These are phyloP conservation scores for Mortierella sp. DNA, from an alignment of 371 early-diverging fungal species.

Conservation along the genomic window DNA sequence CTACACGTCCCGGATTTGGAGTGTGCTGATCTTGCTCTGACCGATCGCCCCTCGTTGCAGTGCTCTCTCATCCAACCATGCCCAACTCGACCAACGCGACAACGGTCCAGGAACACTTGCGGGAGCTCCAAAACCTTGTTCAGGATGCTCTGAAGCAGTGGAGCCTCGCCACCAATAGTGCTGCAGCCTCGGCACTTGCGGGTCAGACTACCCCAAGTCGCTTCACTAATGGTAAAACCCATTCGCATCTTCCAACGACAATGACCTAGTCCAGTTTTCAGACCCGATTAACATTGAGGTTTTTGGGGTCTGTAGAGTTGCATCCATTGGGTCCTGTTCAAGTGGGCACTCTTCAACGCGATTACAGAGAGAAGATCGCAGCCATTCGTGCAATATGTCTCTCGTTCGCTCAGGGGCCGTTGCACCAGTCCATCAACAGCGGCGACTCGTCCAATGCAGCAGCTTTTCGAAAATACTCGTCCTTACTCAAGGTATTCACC, in stretches of 20 bases:
- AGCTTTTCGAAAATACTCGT: slow-evolving; percentile 66
- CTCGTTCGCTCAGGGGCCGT: slow-evolving; percentile 67
- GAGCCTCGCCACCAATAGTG: slow-evolving; percentile 32
- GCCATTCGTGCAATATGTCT: slow-evolving; percentile 65
- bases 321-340: slow-evolving; percentile 68
- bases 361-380: slow-evolving; percentile 62
- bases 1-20: too few species aligned
- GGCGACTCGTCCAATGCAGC: slow-evolving; percentile 63
- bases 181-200: slow-evolving; percentile 24
- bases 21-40: background rate
- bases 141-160: slow-evolving; percentile 49
- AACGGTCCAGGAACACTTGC: slow-evolving; percentile 50
- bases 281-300: too few species aligned
- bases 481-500: slow-evolving; percentile 59
- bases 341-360: slow-evolving; percentile 58
- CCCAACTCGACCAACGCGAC: slow-evolving; percentile 34
- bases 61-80: slow-evolving; percentile 18
- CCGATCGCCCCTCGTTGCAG: too few species aligned
- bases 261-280: too few species aligned
- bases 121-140: slow-evolving; percentile 38
- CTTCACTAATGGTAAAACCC: slow-evolving; percentile 45
- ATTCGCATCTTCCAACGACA: background rate
- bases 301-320: slow-evolving; percentile 54
- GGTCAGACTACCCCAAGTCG: slow-evolving; percentile 26
- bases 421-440: slow-evolving; percentile 68